phyloP scores from a whole-genome alignment of 495 filamentous ascomycete genomes.

The Neurospora sp. region DNA sequence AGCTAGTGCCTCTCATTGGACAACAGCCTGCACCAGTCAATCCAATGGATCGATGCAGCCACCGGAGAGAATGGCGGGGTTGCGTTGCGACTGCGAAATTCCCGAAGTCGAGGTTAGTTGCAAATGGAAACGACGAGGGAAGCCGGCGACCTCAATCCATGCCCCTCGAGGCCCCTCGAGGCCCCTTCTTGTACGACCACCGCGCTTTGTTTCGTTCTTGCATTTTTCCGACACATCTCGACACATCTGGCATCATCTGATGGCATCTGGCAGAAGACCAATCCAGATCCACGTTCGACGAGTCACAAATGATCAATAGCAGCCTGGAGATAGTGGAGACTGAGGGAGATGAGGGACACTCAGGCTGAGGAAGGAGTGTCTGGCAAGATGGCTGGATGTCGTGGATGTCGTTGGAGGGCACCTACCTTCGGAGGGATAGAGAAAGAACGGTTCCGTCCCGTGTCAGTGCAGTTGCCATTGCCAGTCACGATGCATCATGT shows the following conservation, averaged over 20 bases:
- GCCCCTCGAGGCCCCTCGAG: not conserved
- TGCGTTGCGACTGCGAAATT: not conserved
- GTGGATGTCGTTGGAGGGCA: not conserved
- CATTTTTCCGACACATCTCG: not conserved
- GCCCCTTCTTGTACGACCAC: no score
- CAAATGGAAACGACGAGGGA: not conserved
- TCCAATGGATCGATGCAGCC: not conserved
- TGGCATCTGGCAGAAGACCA: not conserved
- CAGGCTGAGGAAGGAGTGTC: not conserved
- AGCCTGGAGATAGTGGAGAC: not conserved
- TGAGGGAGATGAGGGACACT: not conserved
- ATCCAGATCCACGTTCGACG: not conserved
- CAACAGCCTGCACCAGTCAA: not conserved
- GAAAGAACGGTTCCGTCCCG: not conserved
- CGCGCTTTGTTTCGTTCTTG: no score
- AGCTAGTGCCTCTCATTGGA: not conserved
- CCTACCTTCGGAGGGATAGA: not conserved
- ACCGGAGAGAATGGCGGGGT: not conserved
- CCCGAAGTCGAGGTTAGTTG: not conserved
- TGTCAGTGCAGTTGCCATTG: not conserved
- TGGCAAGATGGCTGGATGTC: not conserved
- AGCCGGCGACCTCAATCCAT: not conserved
- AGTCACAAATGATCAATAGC: not conserved
- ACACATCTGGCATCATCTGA: not conserved
- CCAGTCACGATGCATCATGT: not conserved